Percentiles rank a stretch among this genome's conserved stretches.
Evolutionary conservation across 306 rosid species (phyloP).

Genomic region (Ormosia emarginata): DNA sequence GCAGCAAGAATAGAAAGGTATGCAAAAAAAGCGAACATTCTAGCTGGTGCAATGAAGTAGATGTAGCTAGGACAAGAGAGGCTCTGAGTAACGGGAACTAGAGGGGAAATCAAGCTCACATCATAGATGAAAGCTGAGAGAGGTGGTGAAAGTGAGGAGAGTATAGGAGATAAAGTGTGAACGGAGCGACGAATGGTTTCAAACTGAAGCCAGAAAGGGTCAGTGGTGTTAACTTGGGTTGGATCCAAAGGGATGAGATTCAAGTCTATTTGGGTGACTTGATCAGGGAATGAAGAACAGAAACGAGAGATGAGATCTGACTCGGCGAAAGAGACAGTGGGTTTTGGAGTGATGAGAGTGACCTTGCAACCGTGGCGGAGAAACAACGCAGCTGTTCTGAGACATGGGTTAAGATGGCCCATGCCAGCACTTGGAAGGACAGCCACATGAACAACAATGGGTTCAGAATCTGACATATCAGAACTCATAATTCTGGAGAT

Average conservation of each 20-base stretch:
- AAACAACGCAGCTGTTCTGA: conserved; percentile 21
- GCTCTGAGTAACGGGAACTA: neutral
- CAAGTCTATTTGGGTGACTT: neutral
- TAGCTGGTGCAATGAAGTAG: conserved; percentile 26
- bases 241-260: neutral
- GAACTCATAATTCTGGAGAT: no score
- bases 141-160: conserved; percentile 33
- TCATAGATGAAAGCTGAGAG: conserved; percentile 41
- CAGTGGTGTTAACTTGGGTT: conserved; percentile 16
- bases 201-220: conserved; percentile 40
- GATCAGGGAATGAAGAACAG: conserved; percentile 34
- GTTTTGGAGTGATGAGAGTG: conserved; percentile 42
- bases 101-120: conserved; percentile 28
- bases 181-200: conserved; percentile 35
- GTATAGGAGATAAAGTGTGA: conserved; percentile 36
- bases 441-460: conserved; percentile 24
- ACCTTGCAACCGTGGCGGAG: conserved; percentile 24
- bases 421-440: conserved; percentile 51
- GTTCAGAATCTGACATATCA: neutral
- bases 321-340: conserved; percentile 43
- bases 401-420: conserved; percentile 47
- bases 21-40: conserved; percentile 38
- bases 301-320: conserved; percentile 38
- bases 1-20: neutral
- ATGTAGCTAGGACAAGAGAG: conserved; percentile 30